Conservation (phyloP, 2,329 filamentous ascomycete species). For the Tothia fuscella region DNA sequence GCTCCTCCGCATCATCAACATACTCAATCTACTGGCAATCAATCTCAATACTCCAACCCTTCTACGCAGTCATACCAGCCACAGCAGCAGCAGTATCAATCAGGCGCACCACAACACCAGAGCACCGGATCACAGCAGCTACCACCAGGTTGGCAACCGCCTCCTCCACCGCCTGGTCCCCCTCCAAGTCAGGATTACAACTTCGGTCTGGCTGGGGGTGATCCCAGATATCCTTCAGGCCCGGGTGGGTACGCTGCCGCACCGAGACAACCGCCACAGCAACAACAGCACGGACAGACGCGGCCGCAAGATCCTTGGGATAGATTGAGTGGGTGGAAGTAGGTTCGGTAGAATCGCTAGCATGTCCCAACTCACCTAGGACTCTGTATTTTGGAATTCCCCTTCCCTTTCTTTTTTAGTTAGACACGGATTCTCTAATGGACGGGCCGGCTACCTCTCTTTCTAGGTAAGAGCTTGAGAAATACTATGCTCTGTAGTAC, state of each 20-base stretch:
- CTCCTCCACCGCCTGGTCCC: slow-evolving; percentile 54
- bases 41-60: slow-evolving; percentile 28
- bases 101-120: slow-evolving; percentile 13
- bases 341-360: no score
- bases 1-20: slow-evolving; percentile 31
- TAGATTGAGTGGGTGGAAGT: slow-evolving; percentile 10
- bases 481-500: no score
- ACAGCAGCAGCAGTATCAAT: slow-evolving; percentile 29
- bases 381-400: no score
- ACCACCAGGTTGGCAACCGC: slow-evolving; percentile 53
- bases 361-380: no score
- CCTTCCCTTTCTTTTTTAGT: no score
- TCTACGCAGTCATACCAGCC: slow-evolving; percentile 31
- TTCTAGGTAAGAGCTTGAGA: no score
- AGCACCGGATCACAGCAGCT: slow-evolving; percentile 22
- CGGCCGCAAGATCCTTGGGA: slow-evolving; percentile 8
- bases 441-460: no score
- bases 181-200: slow-evolving; percentile 41
- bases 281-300: slow-evolving; percentile 1
- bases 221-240: slow-evolving; percentile 30
- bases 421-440: no score
- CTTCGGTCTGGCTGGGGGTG: slow-evolving; percentile 23
- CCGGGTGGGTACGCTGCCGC: slow-evolving; percentile 44
- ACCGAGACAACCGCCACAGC: slow-evolving; percentile 17
- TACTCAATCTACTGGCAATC: slow-evolving; percentile 39